Evolutionary conservation across 371 early-diverging fungal species (phyloP), one percentile per base, ranked within the genome.

Genomic region (Mortierella sp.): DNA sequence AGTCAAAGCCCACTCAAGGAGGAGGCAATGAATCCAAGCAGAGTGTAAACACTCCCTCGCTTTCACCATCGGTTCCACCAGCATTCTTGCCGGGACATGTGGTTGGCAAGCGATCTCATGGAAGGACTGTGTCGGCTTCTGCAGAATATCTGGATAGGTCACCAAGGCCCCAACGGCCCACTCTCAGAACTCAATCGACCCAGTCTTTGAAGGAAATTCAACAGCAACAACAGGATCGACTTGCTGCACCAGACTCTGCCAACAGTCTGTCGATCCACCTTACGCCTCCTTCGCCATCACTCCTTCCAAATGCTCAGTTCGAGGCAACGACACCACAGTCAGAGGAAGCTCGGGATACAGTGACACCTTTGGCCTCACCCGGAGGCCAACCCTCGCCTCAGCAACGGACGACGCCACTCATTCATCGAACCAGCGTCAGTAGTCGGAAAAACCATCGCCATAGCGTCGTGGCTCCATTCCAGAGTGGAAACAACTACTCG

Each of bases 401-500:
- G 5, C 79, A 68, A n/a, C 79, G 53, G 44, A 43, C 39, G 45
- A 11, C 50, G 1, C 55, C 73, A 3, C 48, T 65, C 1, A 39
- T 47, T n/a, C 55, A 80, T 13, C 76, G 68, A 4, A n/a, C 68
- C 29, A 79, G 75, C 22, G 29, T 29, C 29, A 55, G 58, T 22
- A 61, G 52, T n/a, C 31, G 50, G 44, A 48, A 66, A 48, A 47
- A 55, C 47, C 53, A 26, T 44, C 76, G 76, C 16, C 53, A 55
- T 4, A 76, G 73, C 26, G 67, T 82, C 2, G 34, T 61, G 5
- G 75, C 83, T 4, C 83, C 83, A 58, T 82, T 82, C 37, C 75
- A 72, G 41, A 48, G 79, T 16, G 83, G 83, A 1, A 74, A 82
- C 43, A 82, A 82, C 47, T 82, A 82, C 31, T 52, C 79, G 1